Conservation (phyloP, 305 asterid species). For the Fraxinus latifolia region DNA sequence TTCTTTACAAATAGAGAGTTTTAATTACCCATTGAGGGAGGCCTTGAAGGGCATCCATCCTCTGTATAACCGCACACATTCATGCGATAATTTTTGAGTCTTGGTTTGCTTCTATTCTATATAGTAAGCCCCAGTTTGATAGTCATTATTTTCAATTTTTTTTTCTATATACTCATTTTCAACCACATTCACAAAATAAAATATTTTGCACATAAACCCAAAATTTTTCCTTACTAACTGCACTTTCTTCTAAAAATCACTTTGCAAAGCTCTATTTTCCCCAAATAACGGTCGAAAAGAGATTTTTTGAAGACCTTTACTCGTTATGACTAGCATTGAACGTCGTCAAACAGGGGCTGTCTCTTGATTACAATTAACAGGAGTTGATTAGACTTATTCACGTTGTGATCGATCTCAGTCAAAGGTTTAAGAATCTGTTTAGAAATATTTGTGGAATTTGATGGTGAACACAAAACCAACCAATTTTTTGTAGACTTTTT, state of each 20-base stretch:
- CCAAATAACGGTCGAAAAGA: too few species aligned
- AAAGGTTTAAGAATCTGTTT: background rate
- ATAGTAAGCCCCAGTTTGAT: background rate
- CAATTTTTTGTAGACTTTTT: background rate
- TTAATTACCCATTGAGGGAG: background rate
- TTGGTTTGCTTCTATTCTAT: background rate
- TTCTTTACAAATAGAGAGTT: too few species aligned
- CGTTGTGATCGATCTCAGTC: background rate
- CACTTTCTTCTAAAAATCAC: too few species aligned
- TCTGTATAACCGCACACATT: background rate
- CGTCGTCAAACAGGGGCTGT: background rate
- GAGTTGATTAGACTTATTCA: background rate
- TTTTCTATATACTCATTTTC: too few species aligned
- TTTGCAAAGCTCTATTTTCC: too few species aligned
- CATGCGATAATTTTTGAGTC: background rate
- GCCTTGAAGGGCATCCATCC: background rate
- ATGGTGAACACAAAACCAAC: background rate
- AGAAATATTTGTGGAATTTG: background rate
- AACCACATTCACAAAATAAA: too few species aligned
- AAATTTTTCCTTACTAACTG: too few species aligned
- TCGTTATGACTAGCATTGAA: too few species aligned
- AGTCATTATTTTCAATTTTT: too few species aligned
- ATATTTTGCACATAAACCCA: too few species aligned
- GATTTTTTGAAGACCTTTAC: too few species aligned
- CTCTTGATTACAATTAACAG: background rate